Evolutionary conservation across 2,329 filamentous ascomycete genomes (phyloP).

Genomic region (Beauveria asiatica): DNA sequence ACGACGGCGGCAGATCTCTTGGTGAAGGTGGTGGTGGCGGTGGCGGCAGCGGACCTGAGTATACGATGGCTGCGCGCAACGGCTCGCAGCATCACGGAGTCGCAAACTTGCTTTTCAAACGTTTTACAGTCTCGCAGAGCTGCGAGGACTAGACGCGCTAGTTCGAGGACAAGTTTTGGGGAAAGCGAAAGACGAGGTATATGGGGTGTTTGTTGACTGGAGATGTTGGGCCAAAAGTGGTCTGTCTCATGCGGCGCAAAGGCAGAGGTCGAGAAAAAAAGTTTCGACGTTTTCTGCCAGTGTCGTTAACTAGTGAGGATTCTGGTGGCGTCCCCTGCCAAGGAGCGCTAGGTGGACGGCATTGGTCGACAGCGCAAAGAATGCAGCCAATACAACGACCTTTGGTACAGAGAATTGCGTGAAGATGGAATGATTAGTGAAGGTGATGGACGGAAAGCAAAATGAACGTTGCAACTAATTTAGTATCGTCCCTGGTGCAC

Average conservation of each 20-base stretch:
- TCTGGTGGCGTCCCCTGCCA: constrained; percentile 3
- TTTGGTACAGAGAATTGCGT: no score
- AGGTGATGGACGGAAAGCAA: not conserved
- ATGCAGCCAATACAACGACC: not conserved
- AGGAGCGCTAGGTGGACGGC: constrained; percentile 5
- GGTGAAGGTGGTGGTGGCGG: not conserved
- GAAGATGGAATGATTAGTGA: not conserved
- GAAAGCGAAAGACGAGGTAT: not conserved
- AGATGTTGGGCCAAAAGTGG: not conserved
- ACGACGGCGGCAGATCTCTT: not conserved
- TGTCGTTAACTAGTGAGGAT: not conserved
- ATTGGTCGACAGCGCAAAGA: not conserved
- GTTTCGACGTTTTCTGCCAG: not conserved
- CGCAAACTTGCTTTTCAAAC: not conserved
- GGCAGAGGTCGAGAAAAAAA: not conserved
- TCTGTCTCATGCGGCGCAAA: not conserved
- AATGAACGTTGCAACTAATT: no score
- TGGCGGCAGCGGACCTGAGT: not conserved
- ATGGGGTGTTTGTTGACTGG: not conserved
- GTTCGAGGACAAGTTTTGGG: not conserved
- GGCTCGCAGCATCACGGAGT: constrained; percentile 2
- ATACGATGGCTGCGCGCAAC: not conserved
- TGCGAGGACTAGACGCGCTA: not conserved
- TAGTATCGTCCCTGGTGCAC: no score
- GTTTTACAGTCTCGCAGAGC: not conserved